Evolutionary conservation across 169 alveolate species (phyloP).

Genomic region (Amoebophrya sp.): DNA sequence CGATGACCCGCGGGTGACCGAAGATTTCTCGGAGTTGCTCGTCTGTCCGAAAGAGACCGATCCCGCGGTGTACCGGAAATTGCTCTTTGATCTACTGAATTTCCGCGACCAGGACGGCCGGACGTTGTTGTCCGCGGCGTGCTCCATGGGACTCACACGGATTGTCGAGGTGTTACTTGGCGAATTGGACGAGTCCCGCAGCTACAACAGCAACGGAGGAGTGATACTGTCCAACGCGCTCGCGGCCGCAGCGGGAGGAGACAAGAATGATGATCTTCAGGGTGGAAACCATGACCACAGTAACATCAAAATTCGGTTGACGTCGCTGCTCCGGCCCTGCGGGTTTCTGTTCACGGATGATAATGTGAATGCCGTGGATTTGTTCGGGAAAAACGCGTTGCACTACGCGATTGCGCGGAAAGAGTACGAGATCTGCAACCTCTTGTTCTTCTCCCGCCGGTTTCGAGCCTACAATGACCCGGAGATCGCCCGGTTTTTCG

Average conservation of each 20-base stretch:
- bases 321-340: background rate
- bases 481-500: background rate
- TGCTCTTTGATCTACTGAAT: background rate
- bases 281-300: too few relatives aligned
- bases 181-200: background rate
- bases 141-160: background rate
- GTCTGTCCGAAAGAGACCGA: background rate
- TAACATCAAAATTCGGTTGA: background rate
- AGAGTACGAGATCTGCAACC: constrained; percentile 12
- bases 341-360: constrained; percentile 20
- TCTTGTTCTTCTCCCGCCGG: background rate
- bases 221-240: background rate
- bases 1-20: background rate
- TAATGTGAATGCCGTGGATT: background rate
- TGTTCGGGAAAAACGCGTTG: constrained; percentile 10
- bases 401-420: background rate
- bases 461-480: background rate
- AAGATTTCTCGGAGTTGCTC: background rate
- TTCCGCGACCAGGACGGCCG: constrained; percentile 21
- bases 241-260: background rate
- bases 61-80: background rate
- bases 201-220: background rate
- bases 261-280: background rate
- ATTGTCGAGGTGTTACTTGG: background rate
- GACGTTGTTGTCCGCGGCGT: background rate